These are phyloP conservation scores for Musa itinerans DNA, from an alignment of 176 grass and related monocot species.

Conservation along the genomic window DNA sequence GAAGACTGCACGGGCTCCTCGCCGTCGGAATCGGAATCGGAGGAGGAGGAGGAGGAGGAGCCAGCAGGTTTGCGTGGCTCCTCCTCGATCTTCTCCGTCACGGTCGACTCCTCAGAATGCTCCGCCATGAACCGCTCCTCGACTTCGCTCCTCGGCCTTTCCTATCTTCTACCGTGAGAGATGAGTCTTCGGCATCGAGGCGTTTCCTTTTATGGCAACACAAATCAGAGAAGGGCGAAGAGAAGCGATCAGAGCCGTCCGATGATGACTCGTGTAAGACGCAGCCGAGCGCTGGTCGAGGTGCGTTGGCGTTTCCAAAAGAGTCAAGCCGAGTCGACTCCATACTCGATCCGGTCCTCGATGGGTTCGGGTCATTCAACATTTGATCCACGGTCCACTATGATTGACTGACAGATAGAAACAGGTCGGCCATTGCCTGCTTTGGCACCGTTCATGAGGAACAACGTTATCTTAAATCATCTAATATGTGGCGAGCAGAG, in stretches of 20 bases:
- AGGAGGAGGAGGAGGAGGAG: constrained; percentile 20
- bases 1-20: constrained; percentile 26
- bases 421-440: too few relatives aligned
- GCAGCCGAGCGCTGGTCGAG: neutral
- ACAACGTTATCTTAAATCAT: too few relatives aligned
- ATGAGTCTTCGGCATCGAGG: too few relatives aligned
- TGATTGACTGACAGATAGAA: too few relatives aligned
- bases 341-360: too few relatives aligned
- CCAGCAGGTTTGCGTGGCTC: constrained; percentile 34
- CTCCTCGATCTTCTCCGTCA: constrained; percentile 70
- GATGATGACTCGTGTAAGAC: neutral
- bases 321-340: too few relatives aligned
- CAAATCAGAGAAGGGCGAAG: neutral
- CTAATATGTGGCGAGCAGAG: too few relatives aligned
- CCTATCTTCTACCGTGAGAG: neutral
- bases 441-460: too few relatives aligned
- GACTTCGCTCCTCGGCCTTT: neutral
- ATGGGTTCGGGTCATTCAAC: too few relatives aligned
- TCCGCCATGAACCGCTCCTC: constrained; percentile 43
- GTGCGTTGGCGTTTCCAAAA: neutral
- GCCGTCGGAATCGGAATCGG: constrained; percentile 51
- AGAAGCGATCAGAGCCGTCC: neutral
- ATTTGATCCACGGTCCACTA: too few relatives aligned
- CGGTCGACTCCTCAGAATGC: constrained; percentile 46
- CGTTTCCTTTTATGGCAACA: neutral